A percentile compares a stretch with the other conserved stretches of the same genome.
phyloP scores from a whole-genome alignment of 1,284 basidiomycete species.

The Trichosporon ovoides region DNA sequence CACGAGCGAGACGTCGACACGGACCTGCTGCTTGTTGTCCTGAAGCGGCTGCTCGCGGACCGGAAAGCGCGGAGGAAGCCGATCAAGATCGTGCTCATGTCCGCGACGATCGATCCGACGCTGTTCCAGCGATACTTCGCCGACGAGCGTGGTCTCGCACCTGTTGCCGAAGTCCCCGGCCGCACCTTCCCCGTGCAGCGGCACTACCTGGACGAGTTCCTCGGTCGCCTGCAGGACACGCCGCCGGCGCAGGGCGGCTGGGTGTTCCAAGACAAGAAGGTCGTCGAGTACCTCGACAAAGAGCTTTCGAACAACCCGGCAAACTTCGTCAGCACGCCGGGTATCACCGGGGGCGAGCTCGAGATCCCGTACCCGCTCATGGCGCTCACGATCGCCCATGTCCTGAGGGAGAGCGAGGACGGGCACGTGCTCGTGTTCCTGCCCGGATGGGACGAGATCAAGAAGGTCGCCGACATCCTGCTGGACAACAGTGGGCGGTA shows the following conservation, averaged over 20 bases:
- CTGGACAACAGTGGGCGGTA: constrained; percentile 49
- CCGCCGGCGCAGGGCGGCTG: constrained; percentile 53
- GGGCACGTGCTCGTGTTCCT: constrained; percentile 86
- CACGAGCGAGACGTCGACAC: constrained; percentile 96
- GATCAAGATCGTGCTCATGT: constrained; percentile 89
- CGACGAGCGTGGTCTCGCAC: constrained; percentile 57
- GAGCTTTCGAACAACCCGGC: constrained; percentile 57
- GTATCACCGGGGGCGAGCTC: constrained; percentile 58
- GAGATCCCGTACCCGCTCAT: constrained; percentile 80
- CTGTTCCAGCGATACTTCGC: constrained; percentile 88
- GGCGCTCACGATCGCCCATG: constrained; percentile 74
- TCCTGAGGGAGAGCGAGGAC: constrained; percentile 66
- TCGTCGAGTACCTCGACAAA: constrained; percentile 66
- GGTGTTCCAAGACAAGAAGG: constrained; percentile 68
- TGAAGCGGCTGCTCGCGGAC: constrained; percentile 77
- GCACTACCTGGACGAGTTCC: constrained; percentile 74
- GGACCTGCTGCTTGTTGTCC: constrained; percentile 82
- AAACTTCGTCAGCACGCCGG: constrained; percentile 29
- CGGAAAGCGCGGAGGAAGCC: constrained; percentile 67
- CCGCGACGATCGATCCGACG: constrained; percentile 85
- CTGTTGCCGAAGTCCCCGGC: constrained; percentile 81
- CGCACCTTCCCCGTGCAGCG: constrained; percentile 83
- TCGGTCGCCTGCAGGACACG: constrained; percentile 54
- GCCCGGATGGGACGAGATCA: constrained; percentile 68
- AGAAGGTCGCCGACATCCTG: constrained; percentile 66